Evolutionary conservation across 768 basidiomycete species (phyloP).

Genomic region (Boletus reticuloceps): DNA sequence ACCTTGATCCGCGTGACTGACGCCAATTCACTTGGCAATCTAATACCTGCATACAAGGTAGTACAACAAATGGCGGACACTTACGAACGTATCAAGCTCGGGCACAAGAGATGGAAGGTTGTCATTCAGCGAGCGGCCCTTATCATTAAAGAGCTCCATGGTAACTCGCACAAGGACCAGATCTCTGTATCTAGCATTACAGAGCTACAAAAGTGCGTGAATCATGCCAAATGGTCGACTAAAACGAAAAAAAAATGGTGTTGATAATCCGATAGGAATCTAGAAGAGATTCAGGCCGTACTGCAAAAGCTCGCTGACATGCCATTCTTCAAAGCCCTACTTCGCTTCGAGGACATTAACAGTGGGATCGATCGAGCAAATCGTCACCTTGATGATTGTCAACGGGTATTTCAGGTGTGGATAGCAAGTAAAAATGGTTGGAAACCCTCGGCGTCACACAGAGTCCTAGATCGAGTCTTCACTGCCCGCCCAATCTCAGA

Average conservation of each 20-base stretch:
- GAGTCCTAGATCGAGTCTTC: background rate
- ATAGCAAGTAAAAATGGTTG: too few species aligned
- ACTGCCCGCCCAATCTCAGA: background rate
- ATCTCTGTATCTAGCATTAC: background rate
- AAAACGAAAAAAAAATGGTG: too few species aligned
- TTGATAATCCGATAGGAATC: background rate
- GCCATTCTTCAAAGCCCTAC: conserved; percentile 5
- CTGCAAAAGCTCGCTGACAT: background rate
- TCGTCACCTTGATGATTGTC: background rate
- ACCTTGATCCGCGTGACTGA: background rate
- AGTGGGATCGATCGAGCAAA: background rate
- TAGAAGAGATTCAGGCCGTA: background rate
- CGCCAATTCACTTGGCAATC: background rate
- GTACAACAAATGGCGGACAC: background rate
- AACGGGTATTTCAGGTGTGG: background rate
- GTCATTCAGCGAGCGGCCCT: conserved; percentile 1
- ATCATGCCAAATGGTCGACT: too few species aligned
- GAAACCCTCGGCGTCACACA: background rate
- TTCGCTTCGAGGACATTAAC: conserved; percentile 1
- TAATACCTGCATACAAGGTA: background rate
- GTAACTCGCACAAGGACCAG: background rate
- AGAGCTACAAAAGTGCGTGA: background rate
- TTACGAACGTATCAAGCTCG: background rate
- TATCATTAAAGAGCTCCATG: background rate
- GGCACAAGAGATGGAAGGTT: background rate